Conservation (phyloP, 768 basidiomycete species). For the Leccinum subgranulosum region DNA sequence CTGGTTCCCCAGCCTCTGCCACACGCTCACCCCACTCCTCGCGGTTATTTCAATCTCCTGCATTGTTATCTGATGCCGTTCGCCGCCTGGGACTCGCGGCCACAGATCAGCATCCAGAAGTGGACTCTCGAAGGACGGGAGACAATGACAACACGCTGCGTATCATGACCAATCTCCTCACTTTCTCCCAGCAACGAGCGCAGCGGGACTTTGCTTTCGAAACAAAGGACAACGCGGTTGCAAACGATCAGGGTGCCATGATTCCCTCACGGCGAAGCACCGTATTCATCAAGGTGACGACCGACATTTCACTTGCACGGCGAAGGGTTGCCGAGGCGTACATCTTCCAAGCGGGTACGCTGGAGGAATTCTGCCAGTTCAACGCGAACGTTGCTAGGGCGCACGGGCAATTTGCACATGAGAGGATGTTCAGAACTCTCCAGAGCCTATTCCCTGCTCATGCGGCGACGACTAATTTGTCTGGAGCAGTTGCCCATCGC, state of each 20-base stretch:
- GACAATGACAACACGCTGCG: slow-evolving; percentile 61
- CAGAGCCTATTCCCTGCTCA: slow-evolving; percentile 42
- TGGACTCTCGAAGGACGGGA: slow-evolving; percentile 43
- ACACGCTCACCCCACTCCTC: slow-evolving; percentile 23
- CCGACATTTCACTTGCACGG: slow-evolving; percentile 46
- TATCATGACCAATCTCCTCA: slow-evolving; percentile 75
- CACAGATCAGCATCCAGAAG: slow-evolving; percentile 45
- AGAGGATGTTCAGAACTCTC: slow-evolving; percentile 61
- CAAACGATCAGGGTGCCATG: slow-evolving; percentile 18
- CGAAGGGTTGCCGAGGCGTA: slow-evolving; percentile 62
- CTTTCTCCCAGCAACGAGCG: slow-evolving; percentile 47
- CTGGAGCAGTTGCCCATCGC: slow-evolving; percentile 28
- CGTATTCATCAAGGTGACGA: slow-evolving; percentile 54
- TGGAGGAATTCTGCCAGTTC: slow-evolving; percentile 49
- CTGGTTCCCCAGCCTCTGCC: slow-evolving; percentile 40
- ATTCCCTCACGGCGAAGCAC: slow-evolving; percentile 49
- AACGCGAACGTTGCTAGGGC: slow-evolving; percentile 61
- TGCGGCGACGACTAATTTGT: slow-evolving; percentile 22
- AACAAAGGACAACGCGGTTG: slow-evolving; percentile 32
- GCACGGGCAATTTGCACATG: slow-evolving; percentile 65
- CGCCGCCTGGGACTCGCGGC: slow-evolving; percentile 62
- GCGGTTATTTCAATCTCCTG: slow-evolving; percentile 57
- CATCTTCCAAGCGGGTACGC: slow-evolving; percentile 42
- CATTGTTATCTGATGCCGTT: slow-evolving; percentile 71
- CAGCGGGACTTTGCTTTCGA: slow-evolving; percentile 40